These are phyloP conservation scores for Lodderomyces orthopsilosis DNA, from an alignment of 1,139 yeast species.

Conservation along the genomic window DNA sequence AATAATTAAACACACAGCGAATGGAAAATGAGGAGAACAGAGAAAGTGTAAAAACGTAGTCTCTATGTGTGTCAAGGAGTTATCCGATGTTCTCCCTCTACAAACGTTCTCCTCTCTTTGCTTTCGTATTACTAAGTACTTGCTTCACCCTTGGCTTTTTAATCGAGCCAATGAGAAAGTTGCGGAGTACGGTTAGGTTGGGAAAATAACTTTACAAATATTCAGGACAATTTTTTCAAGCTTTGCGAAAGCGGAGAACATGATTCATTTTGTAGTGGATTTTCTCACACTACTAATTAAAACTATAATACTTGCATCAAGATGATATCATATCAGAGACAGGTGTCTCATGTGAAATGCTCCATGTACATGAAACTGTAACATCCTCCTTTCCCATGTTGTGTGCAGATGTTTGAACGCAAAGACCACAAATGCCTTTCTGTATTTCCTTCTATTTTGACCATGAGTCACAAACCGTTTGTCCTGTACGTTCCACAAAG, in stretches of 20 bases:
- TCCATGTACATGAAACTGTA: no score
- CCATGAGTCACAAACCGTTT: neutral
- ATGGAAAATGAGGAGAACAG: neutral
- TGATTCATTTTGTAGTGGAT: no score
- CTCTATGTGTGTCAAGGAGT: no score
- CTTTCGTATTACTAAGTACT: neutral
- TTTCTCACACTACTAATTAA: no score
- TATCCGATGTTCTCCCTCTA: neutral
- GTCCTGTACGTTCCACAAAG: neutral
- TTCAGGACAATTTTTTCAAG: no score
- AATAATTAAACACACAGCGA: neutral
- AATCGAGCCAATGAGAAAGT: neutral
- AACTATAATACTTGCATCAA: no score
- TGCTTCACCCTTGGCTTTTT: neutral
- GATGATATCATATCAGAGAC: no score
- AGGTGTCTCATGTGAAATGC: no score
- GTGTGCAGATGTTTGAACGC: neutral
- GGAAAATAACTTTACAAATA: no score
- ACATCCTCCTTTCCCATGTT: no score
- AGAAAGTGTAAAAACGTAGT: neutral
- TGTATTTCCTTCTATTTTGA: neutral
- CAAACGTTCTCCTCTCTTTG: neutral
- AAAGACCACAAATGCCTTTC: neutral
- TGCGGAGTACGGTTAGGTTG: neutral
- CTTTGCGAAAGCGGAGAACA: neutral